These are phyloP conservation scores for Melaleuca quinquenervia DNA, from an alignment of 345 rosid species.

Conservation along the genomic window DNA sequence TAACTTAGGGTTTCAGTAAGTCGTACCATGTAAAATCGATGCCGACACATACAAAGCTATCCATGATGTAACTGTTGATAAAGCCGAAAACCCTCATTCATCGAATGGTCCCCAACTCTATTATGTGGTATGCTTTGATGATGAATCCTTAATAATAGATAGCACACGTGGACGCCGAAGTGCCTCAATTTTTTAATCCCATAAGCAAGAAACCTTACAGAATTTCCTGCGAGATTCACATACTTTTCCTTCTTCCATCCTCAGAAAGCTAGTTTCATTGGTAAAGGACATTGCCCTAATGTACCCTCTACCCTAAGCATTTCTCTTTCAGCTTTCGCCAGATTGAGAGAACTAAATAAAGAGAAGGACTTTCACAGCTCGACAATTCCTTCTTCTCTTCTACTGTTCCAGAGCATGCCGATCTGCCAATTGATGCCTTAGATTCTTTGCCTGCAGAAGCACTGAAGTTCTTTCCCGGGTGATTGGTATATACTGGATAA, in stretches of 20 bases:
- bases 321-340: background rate
- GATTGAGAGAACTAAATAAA: background rate
- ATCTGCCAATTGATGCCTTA: background rate
- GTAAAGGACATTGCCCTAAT: background rate
- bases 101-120: background rate
- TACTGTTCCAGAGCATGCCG: background rate
- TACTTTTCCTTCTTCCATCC: background rate
- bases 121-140: background rate
- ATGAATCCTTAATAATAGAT: background rate
- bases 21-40: background rate
- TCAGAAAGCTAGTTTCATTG: background rate
- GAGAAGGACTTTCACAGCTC: background rate
- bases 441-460: background rate
- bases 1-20: background rate
- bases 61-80: background rate
- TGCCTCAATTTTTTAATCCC: background rate
- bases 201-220: too few relatives aligned
- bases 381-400: background rate
- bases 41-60: background rate
- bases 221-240: too few relatives aligned
- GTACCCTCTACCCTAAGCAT: background rate
- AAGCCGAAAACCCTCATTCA: background rate
- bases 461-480: background rate
- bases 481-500: background rate
- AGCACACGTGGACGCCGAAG: background rate